phyloP scores from a whole-genome alignment of 257 asterid genomes.

The Solanum infundibuliforme region DNA sequence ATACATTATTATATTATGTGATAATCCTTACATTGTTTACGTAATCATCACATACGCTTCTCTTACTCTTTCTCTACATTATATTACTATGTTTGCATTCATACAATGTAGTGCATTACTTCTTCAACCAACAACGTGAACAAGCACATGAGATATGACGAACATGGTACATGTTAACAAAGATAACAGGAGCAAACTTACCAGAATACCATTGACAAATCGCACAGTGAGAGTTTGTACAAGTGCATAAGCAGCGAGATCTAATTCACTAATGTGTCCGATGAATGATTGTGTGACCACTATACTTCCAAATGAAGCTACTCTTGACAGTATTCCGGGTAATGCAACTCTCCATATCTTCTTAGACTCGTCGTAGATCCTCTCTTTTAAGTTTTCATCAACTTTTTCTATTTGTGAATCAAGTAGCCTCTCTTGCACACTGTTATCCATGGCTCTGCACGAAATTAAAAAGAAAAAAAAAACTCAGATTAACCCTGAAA shows the following conservation, averaged over 20 bases:
- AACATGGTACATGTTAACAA: neutral
- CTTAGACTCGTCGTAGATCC: slow-evolving; percentile 44
- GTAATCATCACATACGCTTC: neutral
- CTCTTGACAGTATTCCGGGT: slow-evolving; percentile 63
- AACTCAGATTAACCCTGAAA: neutral
- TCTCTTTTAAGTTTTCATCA: slow-evolving; percentile 31
- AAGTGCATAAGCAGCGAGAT: slow-evolving; percentile 74
- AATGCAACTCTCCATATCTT: slow-evolving; percentile 90
- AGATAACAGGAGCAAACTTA: slow-evolving; percentile 9
- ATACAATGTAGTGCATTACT: neutral
- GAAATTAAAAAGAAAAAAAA: neutral
- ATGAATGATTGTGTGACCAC: slow-evolving; percentile 66
- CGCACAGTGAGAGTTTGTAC: slow-evolving; percentile 67
- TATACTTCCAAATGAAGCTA: slow-evolving; percentile 52
- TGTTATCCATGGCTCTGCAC: slow-evolving; percentile 40
- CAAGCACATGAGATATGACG: neutral
- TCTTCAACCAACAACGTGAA: neutral
- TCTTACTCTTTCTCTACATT: neutral
- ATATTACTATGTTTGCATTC: neutral
- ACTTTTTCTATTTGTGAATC: slow-evolving; percentile 21
- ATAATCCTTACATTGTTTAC: neutral
- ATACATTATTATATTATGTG: neutral
- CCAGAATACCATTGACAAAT: slow-evolving; percentile 64
- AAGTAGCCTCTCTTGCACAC: slow-evolving; percentile 38
- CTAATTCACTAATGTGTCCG: slow-evolving; percentile 47